phyloP scores from a whole-genome alignment of 768 basidiomycete species.

The Pisolithus tinctorius region DNA sequence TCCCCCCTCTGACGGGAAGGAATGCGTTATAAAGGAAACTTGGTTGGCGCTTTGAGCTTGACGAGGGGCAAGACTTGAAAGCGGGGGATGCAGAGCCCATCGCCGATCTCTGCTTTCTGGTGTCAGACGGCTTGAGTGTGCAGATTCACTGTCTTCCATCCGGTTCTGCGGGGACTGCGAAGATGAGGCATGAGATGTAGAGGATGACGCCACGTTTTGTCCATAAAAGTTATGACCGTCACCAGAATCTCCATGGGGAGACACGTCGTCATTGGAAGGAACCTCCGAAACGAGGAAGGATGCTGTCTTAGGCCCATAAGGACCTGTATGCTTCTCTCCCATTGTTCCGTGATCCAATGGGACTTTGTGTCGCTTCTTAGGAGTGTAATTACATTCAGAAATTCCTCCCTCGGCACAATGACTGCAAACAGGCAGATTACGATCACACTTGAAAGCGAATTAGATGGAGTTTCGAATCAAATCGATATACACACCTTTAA shows the following conservation, averaged over 20 bases:
- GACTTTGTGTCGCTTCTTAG: slow-evolving; percentile 59
- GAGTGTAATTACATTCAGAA: slow-evolving; percentile 64
- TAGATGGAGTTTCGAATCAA: slow-evolving; percentile 1
- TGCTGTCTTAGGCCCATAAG: slow-evolving; percentile 42
- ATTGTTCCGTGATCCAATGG: slow-evolving; percentile 35
- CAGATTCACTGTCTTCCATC: slow-evolving; percentile 12
- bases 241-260: slow-evolving; percentile 16
- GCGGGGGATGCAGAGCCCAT: slow-evolving; percentile 12
- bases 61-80: slow-evolving; percentile 17
- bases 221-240: slow-evolving; percentile 41
- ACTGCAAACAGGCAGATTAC: slow-evolving; percentile 65
- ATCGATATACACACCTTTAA: slow-evolving; percentile 45
- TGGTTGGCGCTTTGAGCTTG: slow-evolving; percentile 18
- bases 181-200: slow-evolving; percentile 21
- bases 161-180: slow-evolving; percentile 9
- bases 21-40: slow-evolving; percentile 41
- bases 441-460: slow-evolving; percentile 47
- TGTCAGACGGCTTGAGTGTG: slow-evolving; percentile 11
- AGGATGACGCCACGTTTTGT: slow-evolving; percentile 38
- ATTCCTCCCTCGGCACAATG: slow-evolving; percentile 49
- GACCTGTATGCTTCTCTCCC: slow-evolving; percentile 31
- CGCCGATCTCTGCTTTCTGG: slow-evolving; percentile 20
- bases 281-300: slow-evolving; percentile 41
- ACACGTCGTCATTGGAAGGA: slow-evolving; percentile 26
- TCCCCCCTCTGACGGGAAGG: slow-evolving; percentile 32